Conservation (phyloP, 2,329 filamentous ascomycete genomes). For the Pseudogymnoascus sp. region DNA sequence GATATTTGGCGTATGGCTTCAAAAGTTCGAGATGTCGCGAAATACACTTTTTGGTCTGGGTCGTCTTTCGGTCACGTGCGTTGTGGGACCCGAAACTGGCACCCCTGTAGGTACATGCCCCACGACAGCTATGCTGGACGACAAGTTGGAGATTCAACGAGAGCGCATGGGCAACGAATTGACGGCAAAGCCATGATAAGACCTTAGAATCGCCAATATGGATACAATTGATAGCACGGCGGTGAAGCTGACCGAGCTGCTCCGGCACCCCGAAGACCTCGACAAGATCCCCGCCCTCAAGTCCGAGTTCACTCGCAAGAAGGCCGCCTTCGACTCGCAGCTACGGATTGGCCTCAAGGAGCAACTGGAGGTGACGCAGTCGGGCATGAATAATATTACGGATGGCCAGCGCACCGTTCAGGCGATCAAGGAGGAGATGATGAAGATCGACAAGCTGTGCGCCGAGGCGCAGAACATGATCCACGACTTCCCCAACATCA, state of each 20-base stretch:
- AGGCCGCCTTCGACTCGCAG: constrained; percentile 81
- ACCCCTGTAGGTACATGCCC: constrained; percentile 7
- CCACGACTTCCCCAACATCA: constrained; percentile 88
- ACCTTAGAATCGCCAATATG: constrained; percentile 13
- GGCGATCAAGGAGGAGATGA: constrained; percentile 95
- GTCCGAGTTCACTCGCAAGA: constrained; percentile 89
- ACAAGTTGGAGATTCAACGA: not conserved
- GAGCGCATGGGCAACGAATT: constrained; percentile 6
- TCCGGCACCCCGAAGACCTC: constrained; percentile 92
- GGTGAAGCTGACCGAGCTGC: constrained; percentile 75
- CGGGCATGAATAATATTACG: constrained; percentile 79
- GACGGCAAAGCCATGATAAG: constrained; percentile 8
- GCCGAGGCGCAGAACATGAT: constrained; percentile 97
- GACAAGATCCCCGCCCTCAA: constrained; percentile 90
- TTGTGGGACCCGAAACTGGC: not conserved
- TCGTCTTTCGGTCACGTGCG: not conserved
- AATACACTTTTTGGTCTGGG: constrained; percentile 1
- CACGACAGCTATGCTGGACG: not conserved
- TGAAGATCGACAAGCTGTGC: constrained; percentile 95
- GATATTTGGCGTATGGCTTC: constrained; percentile 5
- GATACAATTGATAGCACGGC: constrained; percentile 29
- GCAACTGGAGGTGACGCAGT: constrained; percentile 89
- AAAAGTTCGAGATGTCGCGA: constrained; percentile 5
- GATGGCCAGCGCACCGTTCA: constrained; percentile 89
- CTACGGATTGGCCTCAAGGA: constrained; percentile 81